Conservation (phyloP, 1,139 yeast genomes). For the Trichomonascaceae sp. region DNA sequence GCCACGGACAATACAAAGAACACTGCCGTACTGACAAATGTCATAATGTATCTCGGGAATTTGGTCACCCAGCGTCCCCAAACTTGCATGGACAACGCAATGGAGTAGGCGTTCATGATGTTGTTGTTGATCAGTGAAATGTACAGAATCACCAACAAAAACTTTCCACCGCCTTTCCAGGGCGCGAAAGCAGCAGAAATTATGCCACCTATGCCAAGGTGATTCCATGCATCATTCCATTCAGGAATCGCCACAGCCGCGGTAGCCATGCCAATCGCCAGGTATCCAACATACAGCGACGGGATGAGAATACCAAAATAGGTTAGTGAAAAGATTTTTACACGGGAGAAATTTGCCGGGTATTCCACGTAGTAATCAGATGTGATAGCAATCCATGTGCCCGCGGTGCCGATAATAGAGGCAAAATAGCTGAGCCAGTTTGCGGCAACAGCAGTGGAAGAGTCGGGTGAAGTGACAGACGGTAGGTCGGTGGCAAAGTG, state of each 20-base stretch:
- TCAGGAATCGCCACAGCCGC: conserved; percentile 45
- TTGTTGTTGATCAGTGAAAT: conserved; percentile 70
- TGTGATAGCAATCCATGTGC: conserved; percentile 86
- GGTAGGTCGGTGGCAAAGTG: conserved; percentile 29
- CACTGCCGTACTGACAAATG: conserved; percentile 48
- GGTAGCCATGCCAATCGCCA: conserved; percentile 60
- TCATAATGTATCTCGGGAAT: conserved; percentile 74
- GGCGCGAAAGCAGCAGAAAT: conserved; percentile 52
- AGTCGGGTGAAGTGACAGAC: conserved; percentile 31
- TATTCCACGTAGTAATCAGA: conserved; percentile 75
- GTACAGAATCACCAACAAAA: conserved; percentile 53
- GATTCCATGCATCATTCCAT: conserved; percentile 47
- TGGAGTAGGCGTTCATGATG: conserved; percentile 69
- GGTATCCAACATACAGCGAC: conserved; percentile 62
- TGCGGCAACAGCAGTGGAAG: conserved; percentile 36
- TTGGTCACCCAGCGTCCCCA: conserved; percentile 48
- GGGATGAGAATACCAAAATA: conserved; percentile 60
- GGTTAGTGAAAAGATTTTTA: conserved; percentile 45
- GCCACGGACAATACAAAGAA: conserved; percentile 43
- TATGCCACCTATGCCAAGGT: conserved; percentile 68
- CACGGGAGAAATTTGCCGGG: conserved; percentile 58
- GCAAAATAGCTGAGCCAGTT: conserved; percentile 65
- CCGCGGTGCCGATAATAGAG: conserved; percentile 63
- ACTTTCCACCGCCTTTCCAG: conserved; percentile 74
- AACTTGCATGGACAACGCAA: conserved; percentile 69